phyloP scores from a whole-genome alignment of 2,329 filamentous ascomycete species.

The Cladosporium oxysporum region DNA sequence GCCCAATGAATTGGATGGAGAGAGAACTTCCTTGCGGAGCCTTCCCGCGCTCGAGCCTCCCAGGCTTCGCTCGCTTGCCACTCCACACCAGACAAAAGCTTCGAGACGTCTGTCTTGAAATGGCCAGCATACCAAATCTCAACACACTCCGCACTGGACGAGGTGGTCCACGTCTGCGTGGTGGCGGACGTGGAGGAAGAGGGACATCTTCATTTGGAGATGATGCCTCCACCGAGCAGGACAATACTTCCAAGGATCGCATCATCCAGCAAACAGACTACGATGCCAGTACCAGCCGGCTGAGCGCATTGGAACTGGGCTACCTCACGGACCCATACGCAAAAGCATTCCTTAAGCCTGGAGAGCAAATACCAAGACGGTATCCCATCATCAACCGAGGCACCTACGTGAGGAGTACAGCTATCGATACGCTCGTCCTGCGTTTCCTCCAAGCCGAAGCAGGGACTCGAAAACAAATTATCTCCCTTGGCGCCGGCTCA shows the following conservation, averaged over 20 bases:
- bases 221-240: slow-evolving; percentile 23
- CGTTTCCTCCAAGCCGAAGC: slow-evolving; percentile 60
- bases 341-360: slow-evolving; percentile 60
- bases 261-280: slow-evolving; percentile 86
- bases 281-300: slow-evolving; percentile 83
- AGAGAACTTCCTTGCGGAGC: slow-evolving; percentile 5
- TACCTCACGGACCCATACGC: slow-evolving; percentile 86
- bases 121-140: slow-evolving; percentile 71
- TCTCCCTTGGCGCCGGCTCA: slow-evolving; percentile 90
- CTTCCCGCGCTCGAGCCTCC: slow-evolving; percentile 6
- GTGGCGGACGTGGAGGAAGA: slow-evolving; percentile 45
- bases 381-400: slow-evolving; percentile 94
- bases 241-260: slow-evolving; percentile 58
- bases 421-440: slow-evolving; percentile 75
- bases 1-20: slow-evolving; percentile 13
- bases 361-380: slow-evolving; percentile 59
- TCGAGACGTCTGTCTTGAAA: slow-evolving; percentile 18
- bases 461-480: slow-evolving; percentile 62
- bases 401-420: slow-evolving; percentile 87
- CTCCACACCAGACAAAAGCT: slow-evolving; percentile 16
- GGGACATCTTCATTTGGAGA: slow-evolving; percentile 14
- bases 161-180: slow-evolving; percentile 50
- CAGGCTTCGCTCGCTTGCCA: slow-evolving; percentile 12
- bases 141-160: slow-evolving; percentile 58
- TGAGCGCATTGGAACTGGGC: slow-evolving; percentile 83